Evolutionary conservation across 805 yeast species (phyloP).

Genomic region (Saturnispora kantuleensis): DNA sequence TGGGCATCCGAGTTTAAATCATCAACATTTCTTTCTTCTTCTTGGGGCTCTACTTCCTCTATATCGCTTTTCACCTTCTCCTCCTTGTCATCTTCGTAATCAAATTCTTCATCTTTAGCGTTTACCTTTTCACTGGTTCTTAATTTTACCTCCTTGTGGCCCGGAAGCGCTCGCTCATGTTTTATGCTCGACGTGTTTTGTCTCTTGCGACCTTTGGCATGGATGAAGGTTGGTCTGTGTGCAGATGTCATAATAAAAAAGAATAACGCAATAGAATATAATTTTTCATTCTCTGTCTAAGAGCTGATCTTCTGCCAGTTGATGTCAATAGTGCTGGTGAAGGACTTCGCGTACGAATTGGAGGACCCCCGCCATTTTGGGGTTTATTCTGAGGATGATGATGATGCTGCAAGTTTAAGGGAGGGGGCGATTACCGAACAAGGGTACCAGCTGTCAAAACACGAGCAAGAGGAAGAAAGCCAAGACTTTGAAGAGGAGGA

Average conservation of each 20-base stretch:
- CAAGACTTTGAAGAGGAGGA: slow-evolving; percentile 15
- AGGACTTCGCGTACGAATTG: slow-evolving; percentile 74
- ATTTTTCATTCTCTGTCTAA: not conserved
- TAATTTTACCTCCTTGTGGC: slow-evolving; percentile 43
- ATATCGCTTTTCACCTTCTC: slow-evolving; percentile 15
- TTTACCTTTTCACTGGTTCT: slow-evolving; percentile 28
- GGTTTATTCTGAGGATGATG: slow-evolving; percentile 3
- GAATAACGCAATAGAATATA: not conserved
- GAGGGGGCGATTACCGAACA: not conserved
- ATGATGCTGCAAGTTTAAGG: not conserved
- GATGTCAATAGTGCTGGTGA: slow-evolving; percentile 23
- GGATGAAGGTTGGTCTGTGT: slow-evolving; percentile 60
- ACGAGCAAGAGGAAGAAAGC: slow-evolving; percentile 10
- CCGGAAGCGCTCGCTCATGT: slow-evolving; percentile 46
- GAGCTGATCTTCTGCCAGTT: not conserved
- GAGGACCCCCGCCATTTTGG: slow-evolving; percentile 68
- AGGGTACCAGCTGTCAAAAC: not conserved
- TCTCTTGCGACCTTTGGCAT: slow-evolving; percentile 38
- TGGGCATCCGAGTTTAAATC: no score
- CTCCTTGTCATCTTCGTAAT: slow-evolving; percentile 25
- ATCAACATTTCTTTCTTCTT: slow-evolving; percentile 18
- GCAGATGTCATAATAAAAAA: slow-evolving; percentile 49
- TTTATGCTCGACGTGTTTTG: slow-evolving; percentile 17
- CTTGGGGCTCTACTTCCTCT: slow-evolving; percentile 7
- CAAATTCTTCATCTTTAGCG: slow-evolving; percentile 38